phyloP scores from a whole-genome alignment of 2,329 filamentous ascomycete species.

The Intubia oerlemansii region DNA sequence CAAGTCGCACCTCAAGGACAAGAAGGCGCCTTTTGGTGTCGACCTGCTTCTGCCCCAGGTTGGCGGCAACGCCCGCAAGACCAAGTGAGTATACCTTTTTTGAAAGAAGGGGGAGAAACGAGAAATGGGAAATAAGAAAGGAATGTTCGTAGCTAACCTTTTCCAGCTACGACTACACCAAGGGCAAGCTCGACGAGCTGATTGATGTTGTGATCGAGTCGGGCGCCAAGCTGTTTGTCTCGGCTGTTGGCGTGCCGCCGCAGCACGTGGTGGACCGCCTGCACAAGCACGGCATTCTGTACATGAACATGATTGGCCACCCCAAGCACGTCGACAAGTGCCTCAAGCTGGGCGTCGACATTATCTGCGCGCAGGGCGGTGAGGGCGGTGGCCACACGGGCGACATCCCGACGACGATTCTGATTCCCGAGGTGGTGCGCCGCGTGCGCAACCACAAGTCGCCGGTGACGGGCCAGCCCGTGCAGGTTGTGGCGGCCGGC shows the following conservation, averaged over 20 bases:
- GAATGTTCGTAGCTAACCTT: too few relatives aligned
- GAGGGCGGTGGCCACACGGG: conserved; percentile 95
- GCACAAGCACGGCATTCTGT: conserved; percentile 69
- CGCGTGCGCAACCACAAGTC: conserved; percentile 63
- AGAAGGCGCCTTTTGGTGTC: conserved; percentile 88
- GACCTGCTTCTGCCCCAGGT: conserved; percentile 88
- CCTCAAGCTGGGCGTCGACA: conserved; percentile 74
- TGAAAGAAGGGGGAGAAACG: too few relatives aligned
- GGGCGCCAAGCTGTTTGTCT: conserved; percentile 84
- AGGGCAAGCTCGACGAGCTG: conserved; percentile 87
- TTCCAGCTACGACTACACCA: conserved; percentile 99
- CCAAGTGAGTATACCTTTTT: too few relatives aligned
- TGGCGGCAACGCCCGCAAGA: conserved; percentile 83
- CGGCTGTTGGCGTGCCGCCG: conserved; percentile 83
- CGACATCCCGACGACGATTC: conserved; percentile 73
- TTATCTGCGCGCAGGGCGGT: conserved; percentile 96
- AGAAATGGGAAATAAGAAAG: too few relatives aligned
- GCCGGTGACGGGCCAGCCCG: conserved; percentile 66
- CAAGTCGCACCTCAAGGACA: conserved; percentile 70
- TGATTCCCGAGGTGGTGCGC: conserved; percentile 82
- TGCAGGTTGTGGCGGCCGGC: conserved; percentile 83
- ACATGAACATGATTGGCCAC: conserved; percentile 99
- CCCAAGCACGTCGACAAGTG: conserved; percentile 98
- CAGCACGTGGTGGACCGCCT: conserved; percentile 75
- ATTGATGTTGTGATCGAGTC: conserved; percentile 84